Evolutionary conservation across 805 yeast genomes (phyloP), one percentile per base, ranked within the genome.

Genomic region (Saccharomycopsis vini): DNA sequence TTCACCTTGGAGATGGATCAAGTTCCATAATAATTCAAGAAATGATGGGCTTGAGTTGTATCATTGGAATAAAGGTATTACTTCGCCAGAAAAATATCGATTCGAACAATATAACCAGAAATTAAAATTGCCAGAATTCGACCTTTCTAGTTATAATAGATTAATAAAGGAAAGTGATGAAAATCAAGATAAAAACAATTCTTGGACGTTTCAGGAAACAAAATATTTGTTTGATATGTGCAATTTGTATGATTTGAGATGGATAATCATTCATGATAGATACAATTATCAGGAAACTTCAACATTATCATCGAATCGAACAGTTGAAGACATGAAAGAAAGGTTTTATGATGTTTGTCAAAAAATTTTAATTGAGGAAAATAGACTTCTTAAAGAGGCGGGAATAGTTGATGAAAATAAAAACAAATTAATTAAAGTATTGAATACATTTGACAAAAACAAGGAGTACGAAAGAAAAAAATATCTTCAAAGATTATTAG

Each of bases 281-380:
- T 75, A 68, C 54, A 63, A 62, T 13, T 66, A 36, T 16, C 19
- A 21, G 45, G 36, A 53, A 51, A 10, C 52, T 4, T n/a, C n/a
- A n/a, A n/a, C n/a, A n/a, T n/a, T n/a, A n/a, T n/a, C n/a, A n/a
- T n/a, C n/a, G n/a, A n/a, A n/a, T n/a, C 63, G 92, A 24, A 57
- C 78, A 0, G 49, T 84, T 21, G 97, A 90, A 54, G 97, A 88
- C 50, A 61, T 92, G 44, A 87, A 88, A 54, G 87, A 77, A 44
- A 79, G 88, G 31, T 87, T 86, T 58, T 92, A 89, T 57, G 61
- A 67, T 16, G 77, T 86, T 7, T 75, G 84, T 38, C 73, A 76
- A 28, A 68, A 71, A 44, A 66, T 82, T 21, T 62, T 82, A 41
- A 58, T 60, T 41, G 61, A 60, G 47, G 66, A 71, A 43, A 59